Base-by-base conservation (phyloP, 2,329 filamentous ascomycete species). In the Epichloe sylvatica region DNA sequence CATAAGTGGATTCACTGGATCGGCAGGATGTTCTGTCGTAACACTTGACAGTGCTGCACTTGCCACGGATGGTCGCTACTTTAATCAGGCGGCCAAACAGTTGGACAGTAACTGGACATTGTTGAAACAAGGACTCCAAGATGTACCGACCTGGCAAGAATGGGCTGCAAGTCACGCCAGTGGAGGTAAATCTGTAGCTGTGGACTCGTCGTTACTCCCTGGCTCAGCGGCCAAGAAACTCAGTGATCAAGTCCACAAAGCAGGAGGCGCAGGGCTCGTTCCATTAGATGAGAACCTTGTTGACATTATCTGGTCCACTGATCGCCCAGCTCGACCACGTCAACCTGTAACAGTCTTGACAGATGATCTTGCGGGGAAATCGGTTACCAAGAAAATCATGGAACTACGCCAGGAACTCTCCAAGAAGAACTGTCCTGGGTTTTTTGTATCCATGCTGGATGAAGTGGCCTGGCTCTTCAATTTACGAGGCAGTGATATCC, bases 401-500 rank as follows among this genome's bases (percentile, higher is more conserved):
- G 89, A 94, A 43, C 70, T 98, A 50, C 81, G 90, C n/a, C 90
- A 91, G 64, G 90, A 96, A 58, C 71, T 98, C 15, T 82, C 86
- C 53, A 95, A 92, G 73, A 94, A 86, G 70, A 92, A 92, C 62
- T 84, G 82, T 5, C 77, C 83, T 17, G 91, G 87, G 1, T 88
- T 97, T 81, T 81, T 97, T 45, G 80, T 97, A 43, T 96, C 90
- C 5, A 90, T 94, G 82, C 78, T 98, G 41, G 92, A 98, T 60
- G 92, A 98, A 67, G 81, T 96, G 59, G 92, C 92, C 11, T 98
- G 92, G 92, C 75, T 98, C n/a, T 96, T 96, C 72, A 98, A 98
- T 67, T 71, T 98, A 45, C 82, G 92, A 57, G 92, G 92, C 58
- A 92, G 77, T 64, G 92, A 97, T 63, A 97, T 98, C 56, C 87